Evolutionary conservation across 2,329 filamentous ascomycete genomes (phyloP).

Genomic region (Cladosporium sphaerospermum): DNA sequence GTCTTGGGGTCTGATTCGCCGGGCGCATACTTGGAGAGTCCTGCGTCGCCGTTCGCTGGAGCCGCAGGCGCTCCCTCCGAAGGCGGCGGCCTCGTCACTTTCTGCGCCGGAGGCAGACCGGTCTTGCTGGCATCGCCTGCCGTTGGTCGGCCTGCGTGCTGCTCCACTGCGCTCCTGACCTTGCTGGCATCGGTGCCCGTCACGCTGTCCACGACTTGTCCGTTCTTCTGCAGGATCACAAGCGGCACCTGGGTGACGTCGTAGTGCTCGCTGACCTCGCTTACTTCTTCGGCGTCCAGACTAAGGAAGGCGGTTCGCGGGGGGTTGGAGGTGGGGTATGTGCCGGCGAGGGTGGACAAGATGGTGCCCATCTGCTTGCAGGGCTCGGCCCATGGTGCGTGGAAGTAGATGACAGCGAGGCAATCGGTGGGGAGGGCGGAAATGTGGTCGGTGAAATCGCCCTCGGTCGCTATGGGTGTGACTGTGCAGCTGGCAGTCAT

Average conservation of each 20-base stretch:
- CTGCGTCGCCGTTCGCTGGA: constrained; percentile 27
- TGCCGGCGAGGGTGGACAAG: constrained; percentile 75
- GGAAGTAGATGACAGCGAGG: constrained; percentile 84
- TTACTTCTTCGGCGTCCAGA: constrained; percentile 89
- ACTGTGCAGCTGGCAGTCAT: constrained; percentile 45
- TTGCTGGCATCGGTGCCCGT: constrained; percentile 84
- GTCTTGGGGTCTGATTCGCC: constrained; percentile 37
- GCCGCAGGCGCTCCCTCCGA: constrained; percentile 31
- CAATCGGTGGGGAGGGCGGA: constrained; percentile 60
- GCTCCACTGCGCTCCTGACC: constrained; percentile 80
- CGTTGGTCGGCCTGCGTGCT: constrained; percentile 54
- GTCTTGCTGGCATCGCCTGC: constrained; percentile 30
- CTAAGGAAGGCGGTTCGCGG: constrained; percentile 73
- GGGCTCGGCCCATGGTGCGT: constrained; percentile 92
- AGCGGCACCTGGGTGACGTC: constrained; percentile 93
- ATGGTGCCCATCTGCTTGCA: constrained; percentile 91
- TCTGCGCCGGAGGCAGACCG: constrained; percentile 38
- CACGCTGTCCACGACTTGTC: constrained; percentile 73
- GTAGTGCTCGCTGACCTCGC: constrained; percentile 85
- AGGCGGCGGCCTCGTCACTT: constrained; percentile 39
- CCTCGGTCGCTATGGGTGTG: constrained; percentile 66
- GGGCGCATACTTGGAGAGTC: constrained; percentile 43
- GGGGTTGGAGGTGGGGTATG: constrained; percentile 66
- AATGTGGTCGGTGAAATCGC: constrained; percentile 65
- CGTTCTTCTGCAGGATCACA: constrained; percentile 72